Evolutionary conservation across 768 basidiomycete genomes (phyloP), one percentile per base, ranked within the genome.

Genomic region (Fomitopsis serialis): DNA sequence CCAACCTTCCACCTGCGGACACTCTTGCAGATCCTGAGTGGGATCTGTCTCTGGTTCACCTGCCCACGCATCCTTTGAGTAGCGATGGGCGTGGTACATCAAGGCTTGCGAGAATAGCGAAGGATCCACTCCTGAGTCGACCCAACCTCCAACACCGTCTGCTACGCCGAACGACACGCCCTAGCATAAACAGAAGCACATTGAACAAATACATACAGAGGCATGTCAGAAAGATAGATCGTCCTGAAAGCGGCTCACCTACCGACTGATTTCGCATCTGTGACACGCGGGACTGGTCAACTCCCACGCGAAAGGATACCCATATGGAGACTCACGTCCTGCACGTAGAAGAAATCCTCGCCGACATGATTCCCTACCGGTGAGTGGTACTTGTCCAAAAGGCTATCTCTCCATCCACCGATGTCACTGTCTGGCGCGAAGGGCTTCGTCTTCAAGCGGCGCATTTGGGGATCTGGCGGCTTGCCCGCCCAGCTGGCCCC

Each of bases 141-240:
- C 78, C 95, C 95, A 98, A 19, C 94, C 93, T 1, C 93, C 93
- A 3, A 97, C 93, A 19, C 94, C 94, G 61, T 98, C 94, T 36
- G 93, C 90, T 4, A 97, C 81, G 35, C 91, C 92, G 50, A 97
- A 75, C 2, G 87, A 80, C 25, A 90, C 66, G 22, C 89, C 88
- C 88, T 91, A 27, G 13, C n/a, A 36, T 15, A 44, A n/a, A 29
- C n/a, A 43, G 37, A 54, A 25, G 54, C 45, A 49, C 42, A 19
- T 48, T 21, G 40, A 50, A 29, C 43, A 43, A 48, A 11, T 61
- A 61, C 51, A 50, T 48, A 44, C 52, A 52, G 55, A 48, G 58
- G 22, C 21, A 35, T n/a, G 34, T 32, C 23, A 23, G 34, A 40
- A 27, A 25, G 29, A 27, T 25, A 48, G 27, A 19, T 9, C n/a